These are phyloP conservation scores for Cochlearia excelsa DNA, from an alignment of 345 rosid species.

Conservation along the genomic window DNA sequence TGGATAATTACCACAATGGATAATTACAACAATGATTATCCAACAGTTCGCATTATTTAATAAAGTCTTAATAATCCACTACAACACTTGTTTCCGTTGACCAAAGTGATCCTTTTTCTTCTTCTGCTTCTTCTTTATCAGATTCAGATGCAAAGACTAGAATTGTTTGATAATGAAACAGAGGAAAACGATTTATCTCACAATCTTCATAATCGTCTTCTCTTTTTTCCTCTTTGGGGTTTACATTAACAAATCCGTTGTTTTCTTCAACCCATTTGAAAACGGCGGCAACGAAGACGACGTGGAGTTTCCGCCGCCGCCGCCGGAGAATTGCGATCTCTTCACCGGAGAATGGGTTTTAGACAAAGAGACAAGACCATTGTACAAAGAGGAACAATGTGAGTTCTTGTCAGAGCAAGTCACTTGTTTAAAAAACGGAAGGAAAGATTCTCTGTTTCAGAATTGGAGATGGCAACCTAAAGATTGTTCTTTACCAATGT, in stretches of 20 bases:
- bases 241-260: constrained; percentile 64
- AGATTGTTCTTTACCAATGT: constrained; percentile 84
- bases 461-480: constrained; percentile 97
- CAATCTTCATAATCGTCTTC: constrained; percentile 54
- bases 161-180: constrained; percentile 60
- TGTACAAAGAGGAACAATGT: constrained; percentile 81
- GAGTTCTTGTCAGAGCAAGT: constrained; percentile 80
- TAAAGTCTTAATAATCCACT: too few relatives aligned
- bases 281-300: constrained; percentile 33
- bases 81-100: too few relatives aligned
- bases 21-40: too few relatives aligned
- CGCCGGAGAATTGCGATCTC: constrained; percentile 78
- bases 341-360: constrained; percentile 81
- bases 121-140: constrained; percentile 10
- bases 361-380: constrained; percentile 59
- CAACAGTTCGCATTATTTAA: too few relatives aligned
- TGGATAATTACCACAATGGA: too few relatives aligned
- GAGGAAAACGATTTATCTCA: constrained; percentile 57
- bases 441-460: constrained; percentile 77
- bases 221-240: constrained; percentile 64
- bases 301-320: constrained; percentile 72
- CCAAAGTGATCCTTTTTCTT: neutral
- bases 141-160: constrained; percentile 49
- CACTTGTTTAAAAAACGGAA: constrained; percentile 88
- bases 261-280: constrained; percentile 41